Conservation (phyloP, 129 eudicot genomes). For the Tanacetum coccineum region DNA sequence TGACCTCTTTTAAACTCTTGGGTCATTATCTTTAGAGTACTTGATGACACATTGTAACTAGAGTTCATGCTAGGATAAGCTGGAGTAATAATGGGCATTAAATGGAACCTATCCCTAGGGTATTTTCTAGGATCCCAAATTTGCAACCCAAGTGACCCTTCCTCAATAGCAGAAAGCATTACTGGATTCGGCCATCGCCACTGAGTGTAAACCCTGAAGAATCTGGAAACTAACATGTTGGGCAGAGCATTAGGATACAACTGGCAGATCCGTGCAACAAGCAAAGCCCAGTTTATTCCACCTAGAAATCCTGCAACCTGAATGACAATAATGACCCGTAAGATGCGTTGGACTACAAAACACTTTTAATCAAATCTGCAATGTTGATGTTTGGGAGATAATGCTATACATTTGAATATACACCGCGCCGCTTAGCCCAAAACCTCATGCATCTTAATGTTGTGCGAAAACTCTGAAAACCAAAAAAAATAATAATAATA, state of each 20-base stretch:
- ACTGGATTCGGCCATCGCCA: constrained; percentile 87
- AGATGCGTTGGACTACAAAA: not conserved
- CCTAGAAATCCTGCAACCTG: constrained; percentile 71
- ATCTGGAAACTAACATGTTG: constrained; percentile 62
- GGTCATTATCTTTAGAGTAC: constrained; percentile 64
- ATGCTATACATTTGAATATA: constrained; percentile 81
- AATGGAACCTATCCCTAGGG: constrained; percentile 50
- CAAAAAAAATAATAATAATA: not conserved
- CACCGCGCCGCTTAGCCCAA: constrained; percentile 98
- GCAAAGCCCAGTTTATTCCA: constrained; percentile 80
- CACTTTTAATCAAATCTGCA: not conserved
- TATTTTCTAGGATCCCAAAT: constrained; percentile 71
- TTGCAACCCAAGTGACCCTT: constrained; percentile 62
- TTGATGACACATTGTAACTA: constrained; percentile 64
- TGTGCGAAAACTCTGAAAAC: constrained; percentile 74
- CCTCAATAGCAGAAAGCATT: constrained; percentile 60
- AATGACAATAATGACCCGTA: not conserved
- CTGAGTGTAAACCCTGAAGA: constrained; percentile 65
- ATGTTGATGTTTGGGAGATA: not conserved
- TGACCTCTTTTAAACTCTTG: constrained; percentile 67
- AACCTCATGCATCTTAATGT: constrained; percentile 89
- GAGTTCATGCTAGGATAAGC: constrained; percentile 83
- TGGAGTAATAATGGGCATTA: constrained; percentile 76
- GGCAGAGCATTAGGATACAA: constrained; percentile 74
- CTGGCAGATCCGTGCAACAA: constrained; percentile 75